Conservation (phyloP, 768 basidiomycete species). For the Mycena olivaceomarginata region DNA sequence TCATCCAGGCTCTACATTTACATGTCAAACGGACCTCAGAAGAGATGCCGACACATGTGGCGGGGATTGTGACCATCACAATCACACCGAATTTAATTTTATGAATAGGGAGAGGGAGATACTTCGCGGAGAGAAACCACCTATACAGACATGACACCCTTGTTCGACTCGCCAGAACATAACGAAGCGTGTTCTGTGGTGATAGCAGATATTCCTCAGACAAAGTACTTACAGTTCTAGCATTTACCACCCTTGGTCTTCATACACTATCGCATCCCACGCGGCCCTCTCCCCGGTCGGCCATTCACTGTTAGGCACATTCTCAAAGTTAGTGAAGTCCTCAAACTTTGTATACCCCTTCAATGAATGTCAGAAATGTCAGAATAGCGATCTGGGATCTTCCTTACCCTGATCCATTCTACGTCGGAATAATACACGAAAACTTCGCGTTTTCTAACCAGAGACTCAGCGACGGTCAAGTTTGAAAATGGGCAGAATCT, state of each 20-base stretch:
- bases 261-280: slow-evolving; percentile 47
- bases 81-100: too few relatives aligned
- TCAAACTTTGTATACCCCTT: slow-evolving; percentile 35
- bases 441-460: slow-evolving; percentile 44
- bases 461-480: not conserved
- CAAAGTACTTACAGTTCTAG: too few relatives aligned
- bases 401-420: slow-evolving; percentile 42
- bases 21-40: too few relatives aligned
- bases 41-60: too few relatives aligned
- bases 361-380: not conserved
- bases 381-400: not conserved
- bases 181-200: too few relatives aligned
- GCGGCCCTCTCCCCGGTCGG: slow-evolving; percentile 22
- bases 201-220: too few relatives aligned
- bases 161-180: too few relatives aligned
- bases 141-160: too few relatives aligned
- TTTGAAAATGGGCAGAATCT: not conserved
- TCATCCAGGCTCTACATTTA: too few relatives aligned
- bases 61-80: too few relatives aligned
- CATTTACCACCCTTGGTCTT: slow-evolving; percentile 42
- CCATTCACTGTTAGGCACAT: slow-evolving; percentile 43
- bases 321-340: slow-evolving; percentile 48
- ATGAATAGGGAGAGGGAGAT: too few relatives aligned
- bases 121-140: too few relatives aligned
- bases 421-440: slow-evolving; percentile 46